Evolutionary conservation across 345 rosid genomes (phyloP), one percentile per base, ranked within the genome.

Genomic region (Salix caprea): DNA sequence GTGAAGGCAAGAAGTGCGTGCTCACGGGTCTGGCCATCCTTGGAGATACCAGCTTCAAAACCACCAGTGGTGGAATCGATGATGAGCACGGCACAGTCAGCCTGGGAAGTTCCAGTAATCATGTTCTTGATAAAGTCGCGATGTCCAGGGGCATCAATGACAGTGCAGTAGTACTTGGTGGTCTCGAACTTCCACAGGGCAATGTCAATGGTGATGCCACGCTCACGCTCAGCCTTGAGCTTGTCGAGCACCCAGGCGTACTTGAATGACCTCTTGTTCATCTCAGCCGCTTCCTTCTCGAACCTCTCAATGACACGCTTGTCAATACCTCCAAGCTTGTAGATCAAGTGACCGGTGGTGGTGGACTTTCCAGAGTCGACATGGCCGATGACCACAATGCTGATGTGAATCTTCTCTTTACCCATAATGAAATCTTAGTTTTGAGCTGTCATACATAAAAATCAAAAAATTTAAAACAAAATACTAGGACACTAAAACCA

Each of bases 281-380:
- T 91, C 90, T 91, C 96, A 73, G 96, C 94, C 77, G 96, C 96
- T 71, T 91, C 96, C 88, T 91, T 91, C 91, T 91, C 94, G 11
- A 91, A 91, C 82, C 92, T 89, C 82, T 91, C 94, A 9, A 91
- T 91, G 15, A 91, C 94, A 88, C 94, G 94, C 89, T 91, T 91
- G 92, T 91, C 94, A 71, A 91, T 91, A 42, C 94, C 94, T 54
- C 94, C 94, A 2, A 91, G 86, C 92, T 91, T 91, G 89, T 91
- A 91, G 84, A 89, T 91, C 86, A 91, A 87, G 81, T 91, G 92
- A 1, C 94, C 94, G 1, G 94, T 91, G 48, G 95, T 91, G n/a
- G 97, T 91, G 9, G 97, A 91, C 77, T 91, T 91, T 1, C 97
- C 97, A 44, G 97, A 91, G 80, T 91, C 97, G 79, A 91, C 94